phyloP scores from a whole-genome alignment of 306 rosid genomes.

The Sesbania bispinosa region DNA sequence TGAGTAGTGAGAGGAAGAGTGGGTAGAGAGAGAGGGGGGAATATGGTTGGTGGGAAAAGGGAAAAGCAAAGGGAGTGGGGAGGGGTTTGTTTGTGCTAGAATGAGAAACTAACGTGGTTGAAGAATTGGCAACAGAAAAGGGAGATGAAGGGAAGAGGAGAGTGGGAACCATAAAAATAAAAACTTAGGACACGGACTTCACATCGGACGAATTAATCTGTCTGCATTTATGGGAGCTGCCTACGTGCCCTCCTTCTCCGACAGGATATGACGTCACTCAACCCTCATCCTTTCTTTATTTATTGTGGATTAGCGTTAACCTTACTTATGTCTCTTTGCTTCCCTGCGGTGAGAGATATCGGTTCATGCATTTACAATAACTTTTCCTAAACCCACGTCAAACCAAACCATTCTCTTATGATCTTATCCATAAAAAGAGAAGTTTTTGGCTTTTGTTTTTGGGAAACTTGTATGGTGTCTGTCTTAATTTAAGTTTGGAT shows the following conservation, averaged over 20 bases:
- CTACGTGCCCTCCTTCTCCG: conserved; percentile 60
- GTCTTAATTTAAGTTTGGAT: no score
- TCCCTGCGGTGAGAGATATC: neutral
- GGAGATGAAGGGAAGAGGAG: neutral
- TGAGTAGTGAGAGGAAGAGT: neutral
- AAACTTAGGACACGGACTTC: conserved; percentile 27
- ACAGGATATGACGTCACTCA: conserved; percentile 36
- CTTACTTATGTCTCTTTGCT: neutral
- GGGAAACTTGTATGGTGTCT: no score
- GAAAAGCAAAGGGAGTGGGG: neutral
- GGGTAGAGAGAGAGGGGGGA: neutral
- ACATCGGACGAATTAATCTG: conserved; percentile 40
- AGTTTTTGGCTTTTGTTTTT: no score
- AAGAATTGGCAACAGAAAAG: conserved; percentile 3
- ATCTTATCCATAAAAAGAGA: no score
- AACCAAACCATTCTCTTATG: no score
- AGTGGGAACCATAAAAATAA: neutral
- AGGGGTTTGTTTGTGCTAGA: neutral
- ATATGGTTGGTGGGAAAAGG: conserved; percentile 29
- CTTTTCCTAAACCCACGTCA: no score
- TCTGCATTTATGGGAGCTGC: conserved; percentile 61
- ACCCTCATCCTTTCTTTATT: neutral
- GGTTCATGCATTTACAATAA: no score
- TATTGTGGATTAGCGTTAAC: neutral
- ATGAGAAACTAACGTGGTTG: conserved; percentile 7